These are phyloP conservation scores for Verticillium zaregamsianum DNA, from an alignment of 2,329 filamentous ascomycete species.

Conservation along the genomic window DNA sequence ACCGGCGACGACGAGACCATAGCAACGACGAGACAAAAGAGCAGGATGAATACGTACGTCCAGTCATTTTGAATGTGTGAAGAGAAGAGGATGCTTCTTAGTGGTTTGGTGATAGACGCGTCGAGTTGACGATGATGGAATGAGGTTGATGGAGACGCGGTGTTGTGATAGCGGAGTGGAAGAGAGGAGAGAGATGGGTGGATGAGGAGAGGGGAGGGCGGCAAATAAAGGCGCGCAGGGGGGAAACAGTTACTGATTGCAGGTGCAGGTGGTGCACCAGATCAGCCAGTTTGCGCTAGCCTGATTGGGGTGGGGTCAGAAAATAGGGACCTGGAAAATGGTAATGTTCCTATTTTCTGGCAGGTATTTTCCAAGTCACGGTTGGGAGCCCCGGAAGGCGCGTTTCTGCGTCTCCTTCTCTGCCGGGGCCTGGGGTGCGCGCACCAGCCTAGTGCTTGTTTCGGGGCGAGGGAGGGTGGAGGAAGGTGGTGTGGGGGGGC, in stretches of 20 bases:
- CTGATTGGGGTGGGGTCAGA: slow-evolving; percentile 14
- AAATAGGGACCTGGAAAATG: slow-evolving; percentile 10
- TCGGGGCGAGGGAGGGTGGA: background rate
- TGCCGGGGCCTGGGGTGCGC: background rate
- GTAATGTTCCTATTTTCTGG: slow-evolving; percentile 12
- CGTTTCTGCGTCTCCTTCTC: slow-evolving; percentile 1
- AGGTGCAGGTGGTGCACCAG: slow-evolving; percentile 6
- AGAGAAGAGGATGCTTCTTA: slow-evolving; percentile 7
- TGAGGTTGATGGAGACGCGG: slow-evolving; percentile 13
- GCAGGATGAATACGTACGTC: slow-evolving; percentile 54
- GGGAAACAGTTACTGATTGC: slow-evolving; percentile 15
- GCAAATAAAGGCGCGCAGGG: slow-evolving; percentile 14
- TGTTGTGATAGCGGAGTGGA: slow-evolving; percentile 13
- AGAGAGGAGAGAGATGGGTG: slow-evolving; percentile 12
- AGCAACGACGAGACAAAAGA: slow-evolving; percentile 11
- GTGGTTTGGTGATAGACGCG: slow-evolving; percentile 10
- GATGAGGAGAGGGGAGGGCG: slow-evolving; percentile 9
- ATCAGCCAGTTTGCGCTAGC: slow-evolving; percentile 15
- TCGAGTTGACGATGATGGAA: slow-evolving; percentile 15
- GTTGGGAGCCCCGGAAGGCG: slow-evolving; percentile 4
- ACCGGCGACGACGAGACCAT: slow-evolving; percentile 14
- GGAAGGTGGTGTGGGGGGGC: background rate
- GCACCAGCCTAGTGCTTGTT: background rate
- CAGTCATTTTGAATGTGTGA: slow-evolving; percentile 59
- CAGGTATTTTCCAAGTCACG: slow-evolving; percentile 9